Evolutionary conservation across 768 basidiomycete species (phyloP).

Genomic region (Austroboletus festivus): DNA sequence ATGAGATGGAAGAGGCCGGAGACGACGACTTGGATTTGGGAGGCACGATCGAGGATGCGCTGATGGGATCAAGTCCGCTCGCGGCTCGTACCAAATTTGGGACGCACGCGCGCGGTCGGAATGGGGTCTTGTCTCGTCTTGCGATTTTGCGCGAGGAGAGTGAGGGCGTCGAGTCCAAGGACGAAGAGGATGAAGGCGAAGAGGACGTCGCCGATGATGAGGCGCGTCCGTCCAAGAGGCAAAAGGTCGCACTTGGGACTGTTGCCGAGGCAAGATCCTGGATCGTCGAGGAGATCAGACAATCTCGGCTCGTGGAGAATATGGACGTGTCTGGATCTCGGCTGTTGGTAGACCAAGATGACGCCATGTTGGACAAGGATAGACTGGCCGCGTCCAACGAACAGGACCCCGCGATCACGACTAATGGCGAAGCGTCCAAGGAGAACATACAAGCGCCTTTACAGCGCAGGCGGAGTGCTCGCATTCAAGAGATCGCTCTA

Average conservation of each 20-base stretch:
- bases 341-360: constrained; percentile 13
- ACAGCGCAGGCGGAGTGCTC: constrained; percentile 24
- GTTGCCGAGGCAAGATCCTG: neutral
- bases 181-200: too few relatives aligned
- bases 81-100: constrained; percentile 16
- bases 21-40: constrained; percentile 4
- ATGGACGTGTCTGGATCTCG: constrained; percentile 27
- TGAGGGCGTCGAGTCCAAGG: constrained; percentile 18
- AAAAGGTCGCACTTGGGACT: constrained; percentile 4
- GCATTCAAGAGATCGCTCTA: constrained; percentile 15
- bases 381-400: neutral
- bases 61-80: constrained; percentile 27
- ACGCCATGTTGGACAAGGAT: neutral
- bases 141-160: constrained; percentile 28
- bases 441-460: neutral
- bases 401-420: neutral
- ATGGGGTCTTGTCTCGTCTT: constrained; percentile 10
- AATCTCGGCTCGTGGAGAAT: constrained; percentile 26
- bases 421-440: neutral
- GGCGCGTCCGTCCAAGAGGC: constrained; percentile 22
- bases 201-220: constrained; percentile 7
- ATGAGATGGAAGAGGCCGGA: neutral
- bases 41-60: constrained; percentile 16
- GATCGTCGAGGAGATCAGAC: constrained; percentile 1
- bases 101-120: constrained; percentile 7